Conservation (phyloP, 2,329 filamentous ascomycete genomes). For the Kalmusia sp. region DNA sequence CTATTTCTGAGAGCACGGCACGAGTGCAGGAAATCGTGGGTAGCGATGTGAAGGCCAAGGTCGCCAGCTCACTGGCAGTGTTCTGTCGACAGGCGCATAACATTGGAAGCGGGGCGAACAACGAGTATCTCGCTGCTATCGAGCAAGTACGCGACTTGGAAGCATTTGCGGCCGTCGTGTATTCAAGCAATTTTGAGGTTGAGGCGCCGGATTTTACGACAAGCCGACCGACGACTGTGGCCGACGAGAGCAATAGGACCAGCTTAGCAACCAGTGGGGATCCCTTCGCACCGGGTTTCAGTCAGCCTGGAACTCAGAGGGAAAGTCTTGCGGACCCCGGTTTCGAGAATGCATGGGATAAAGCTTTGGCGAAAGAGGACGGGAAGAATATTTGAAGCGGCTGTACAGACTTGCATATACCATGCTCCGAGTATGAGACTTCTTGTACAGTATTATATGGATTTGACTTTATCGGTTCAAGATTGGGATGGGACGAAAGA, state of each 20-base stretch:
- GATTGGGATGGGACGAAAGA: slow-evolving; percentile 11
- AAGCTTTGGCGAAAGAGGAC: slow-evolving; percentile 61
- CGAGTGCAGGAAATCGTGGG: slow-evolving; percentile 61
- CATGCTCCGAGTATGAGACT: not conserved
- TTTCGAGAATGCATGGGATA: slow-evolving; percentile 75
- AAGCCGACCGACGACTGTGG: slow-evolving; percentile 19
- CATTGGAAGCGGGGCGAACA: slow-evolving; percentile 72
- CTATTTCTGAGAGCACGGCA: slow-evolving; percentile 48
- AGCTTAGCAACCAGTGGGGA: slow-evolving; percentile 17
- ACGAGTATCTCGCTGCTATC: slow-evolving; percentile 68
- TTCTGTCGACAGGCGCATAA: slow-evolving; percentile 88
- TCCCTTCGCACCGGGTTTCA: slow-evolving; percentile 44
- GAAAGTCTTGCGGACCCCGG: slow-evolving; percentile 54
- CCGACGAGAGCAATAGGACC: slow-evolving; percentile 21
- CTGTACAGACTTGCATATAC: slow-evolving; percentile 8
- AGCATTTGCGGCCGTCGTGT: slow-evolving; percentile 85
- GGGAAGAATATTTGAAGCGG: slow-evolving; percentile 28
- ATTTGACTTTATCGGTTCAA: not conserved
- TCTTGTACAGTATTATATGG: slow-evolving; percentile 14
- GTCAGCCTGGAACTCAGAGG: slow-evolving; percentile 69
- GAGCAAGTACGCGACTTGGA: slow-evolving; percentile 78
- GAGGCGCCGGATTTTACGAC: slow-evolving; percentile 50
- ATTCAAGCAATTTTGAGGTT: slow-evolving; percentile 78
- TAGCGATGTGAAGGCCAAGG: slow-evolving; percentile 67
- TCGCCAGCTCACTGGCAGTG: slow-evolving; percentile 89